A percentile compares a stretch with the other conserved stretches of the same genome.
Conservation (phyloP, 345 rosid genomes). For the rapeseed (Brassica napus) region DNA sequence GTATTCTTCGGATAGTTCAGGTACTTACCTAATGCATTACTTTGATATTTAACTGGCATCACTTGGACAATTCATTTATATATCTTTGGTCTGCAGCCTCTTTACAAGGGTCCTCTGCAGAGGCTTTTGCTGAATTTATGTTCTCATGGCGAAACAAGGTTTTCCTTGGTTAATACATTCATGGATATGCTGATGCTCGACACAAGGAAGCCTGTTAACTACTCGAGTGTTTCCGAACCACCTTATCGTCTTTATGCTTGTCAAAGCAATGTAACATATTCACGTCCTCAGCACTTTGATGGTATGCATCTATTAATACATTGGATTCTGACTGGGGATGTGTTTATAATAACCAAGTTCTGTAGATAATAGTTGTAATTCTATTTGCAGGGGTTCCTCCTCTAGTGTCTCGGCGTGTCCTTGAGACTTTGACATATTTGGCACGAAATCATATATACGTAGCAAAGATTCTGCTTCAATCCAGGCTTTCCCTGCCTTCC, state of each 20-base stretch:
- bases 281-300: conserved; percentile 84
- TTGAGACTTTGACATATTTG: conserved; percentile 83
- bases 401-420: conserved; percentile 82
- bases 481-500: conserved; percentile 55
- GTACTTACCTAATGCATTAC: conserved; percentile 50
- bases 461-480: conserved; percentile 77
- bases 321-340: background rate
- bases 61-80: conserved; percentile 11
- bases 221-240: conserved; percentile 55
- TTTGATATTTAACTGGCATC: background rate
- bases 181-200: conserved; percentile 89
- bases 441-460: conserved; percentile 81
- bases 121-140: conserved; percentile 90
- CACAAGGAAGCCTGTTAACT: conserved; percentile 53
- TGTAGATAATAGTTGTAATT: background rate
- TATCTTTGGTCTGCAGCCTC: conserved; percentile 58
- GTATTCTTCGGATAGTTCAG: conserved; percentile 92
- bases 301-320: conserved; percentile 48
- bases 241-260: conserved; percentile 87
- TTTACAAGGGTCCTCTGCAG: conserved; percentile 88
- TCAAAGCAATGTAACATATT: conserved; percentile 87
- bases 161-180: conserved; percentile 67
- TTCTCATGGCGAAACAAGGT: conserved; percentile 85
- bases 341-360: background rate
- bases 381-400: conserved; percentile 78